Evolutionary conservation across 192 early-diverging fungal species (phyloP), one percentile per base, ranked within the genome.

Genomic region (Entrophospora sp.): DNA sequence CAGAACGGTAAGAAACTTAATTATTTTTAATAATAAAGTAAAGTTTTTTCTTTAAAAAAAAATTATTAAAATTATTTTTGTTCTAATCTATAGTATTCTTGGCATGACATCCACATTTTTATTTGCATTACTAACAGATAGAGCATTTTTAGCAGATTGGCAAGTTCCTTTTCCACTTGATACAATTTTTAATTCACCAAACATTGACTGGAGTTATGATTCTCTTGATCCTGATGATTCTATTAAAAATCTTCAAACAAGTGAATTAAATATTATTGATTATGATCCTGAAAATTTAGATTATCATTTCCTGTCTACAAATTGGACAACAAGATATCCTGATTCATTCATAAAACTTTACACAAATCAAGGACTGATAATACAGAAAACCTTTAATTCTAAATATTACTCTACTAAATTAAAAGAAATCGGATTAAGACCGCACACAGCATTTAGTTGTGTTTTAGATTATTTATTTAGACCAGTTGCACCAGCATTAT

Each of bases 91-190:
- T n/a, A 66, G 52, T 3, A 46, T 63, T 20, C 18, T 69, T 71
- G 75, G 76, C 22, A 78, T 78, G 77, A 71, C 75, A 27, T 78
- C 77, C 14, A 75, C 77, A 8, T 75, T 78, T 31, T 61, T 78
- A 37, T 75, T 64, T 43, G 73, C 74, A n/a, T 38, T 78, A 3
- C 31, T 78, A 20, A 78, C 77, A 9, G 45, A 71, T 22, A 61
- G 74, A 25, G 67, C 71, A 3, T 78, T 75, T 31, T 56, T 78
- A 20, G 59, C 74, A 34, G 56, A 78, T 36, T 78, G 77, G 77
- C 64, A 66, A 20, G 51, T 37, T 12, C 73, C 71, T 30, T 42
- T 73, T 20, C 69, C 77, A 25, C 44, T 78, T 37, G 74, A 78
- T 22, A 27, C 59, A 27, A 40, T 78, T 35, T 78, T 72, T 52